A percentile compares a stretch with the other conserved stretches of the same genome.
These are phyloP conservation scores for Pyrenophora teres DNA, from an alignment of 2,329 filamentous ascomycete species.

Conservation along the genomic window DNA sequence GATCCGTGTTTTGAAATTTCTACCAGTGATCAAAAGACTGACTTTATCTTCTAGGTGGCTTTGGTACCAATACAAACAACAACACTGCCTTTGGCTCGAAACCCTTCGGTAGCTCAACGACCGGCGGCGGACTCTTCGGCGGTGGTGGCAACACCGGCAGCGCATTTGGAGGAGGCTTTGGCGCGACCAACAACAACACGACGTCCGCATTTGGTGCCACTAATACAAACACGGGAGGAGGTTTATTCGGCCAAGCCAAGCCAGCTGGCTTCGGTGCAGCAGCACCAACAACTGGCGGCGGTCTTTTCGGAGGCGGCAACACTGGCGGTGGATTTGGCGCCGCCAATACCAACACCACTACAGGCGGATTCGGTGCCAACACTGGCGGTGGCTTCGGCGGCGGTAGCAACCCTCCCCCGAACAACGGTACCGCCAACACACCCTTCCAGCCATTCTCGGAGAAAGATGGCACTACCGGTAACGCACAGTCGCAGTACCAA, in stretches of 20 bases:
- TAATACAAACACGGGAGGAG: slow-evolving; percentile 34
- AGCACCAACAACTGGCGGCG: slow-evolving; percentile 27
- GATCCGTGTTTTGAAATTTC: slow-evolving; percentile 1
- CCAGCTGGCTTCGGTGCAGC: slow-evolving; percentile 31
- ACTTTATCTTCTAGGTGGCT: slow-evolving; percentile 37
- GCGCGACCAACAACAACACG: slow-evolving; percentile 21
- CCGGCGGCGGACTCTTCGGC: slow-evolving; percentile 45
- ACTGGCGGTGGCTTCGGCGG: slow-evolving; percentile 40
- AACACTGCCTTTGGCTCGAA: slow-evolving; percentile 34
- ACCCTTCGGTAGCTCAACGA: slow-evolving; percentile 42
- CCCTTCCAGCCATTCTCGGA: slow-evolving; percentile 72
- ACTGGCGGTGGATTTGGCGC: slow-evolving; percentile 37
- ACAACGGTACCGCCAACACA: slow-evolving; percentile 66
- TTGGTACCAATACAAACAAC: slow-evolving; percentile 35
- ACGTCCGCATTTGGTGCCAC: slow-evolving; percentile 33
- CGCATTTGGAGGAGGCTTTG: slow-evolving; percentile 22
- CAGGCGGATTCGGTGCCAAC: slow-evolving; percentile 31
- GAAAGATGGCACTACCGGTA: slow-evolving; percentile 67
- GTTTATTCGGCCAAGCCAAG: slow-evolving; percentile 42
- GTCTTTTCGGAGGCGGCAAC: slow-evolving; percentile 37
- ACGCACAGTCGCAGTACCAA: slow-evolving; percentile 69
- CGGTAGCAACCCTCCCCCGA: slow-evolving; percentile 26
- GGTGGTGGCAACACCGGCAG: slow-evolving; percentile 18
- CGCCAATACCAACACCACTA: slow-evolving; percentile 19
- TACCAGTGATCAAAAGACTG: slow-evolving; percentile 18